Conservation (phyloP, 1,284 basidiomycete genomes). For the Peniophora sp. region DNA sequence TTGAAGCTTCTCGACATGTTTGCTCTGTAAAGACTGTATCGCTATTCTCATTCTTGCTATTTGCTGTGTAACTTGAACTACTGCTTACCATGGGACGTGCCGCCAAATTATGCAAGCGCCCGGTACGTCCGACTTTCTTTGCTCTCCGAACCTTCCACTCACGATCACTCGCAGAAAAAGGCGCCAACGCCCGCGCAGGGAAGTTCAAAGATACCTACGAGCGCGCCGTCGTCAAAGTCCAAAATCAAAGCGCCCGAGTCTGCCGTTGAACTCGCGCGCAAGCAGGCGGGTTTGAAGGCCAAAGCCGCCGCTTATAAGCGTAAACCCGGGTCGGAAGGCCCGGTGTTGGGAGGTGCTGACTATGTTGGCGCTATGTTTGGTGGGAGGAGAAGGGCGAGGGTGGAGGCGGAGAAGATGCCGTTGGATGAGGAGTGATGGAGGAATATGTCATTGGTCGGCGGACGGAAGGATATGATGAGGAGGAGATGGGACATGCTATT, state of each 20-base stretch:
- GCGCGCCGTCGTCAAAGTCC: background rate
- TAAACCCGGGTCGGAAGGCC: constrained; percentile 23
- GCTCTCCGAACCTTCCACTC: background rate
- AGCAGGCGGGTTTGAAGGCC: constrained; percentile 36
- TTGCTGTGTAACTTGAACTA: background rate
- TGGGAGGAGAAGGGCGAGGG: constrained; percentile 51
- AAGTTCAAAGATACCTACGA: background rate
- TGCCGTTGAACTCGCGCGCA: constrained; percentile 24
- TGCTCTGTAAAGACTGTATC: background rate
- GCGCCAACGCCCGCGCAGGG: constrained; percentile 7
- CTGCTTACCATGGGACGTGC: background rate
- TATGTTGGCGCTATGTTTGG: constrained; percentile 68
- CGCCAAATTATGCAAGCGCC: background rate
- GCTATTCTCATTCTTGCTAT: background rate
- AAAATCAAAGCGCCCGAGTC: constrained; percentile 2
- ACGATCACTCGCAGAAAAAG: background rate
- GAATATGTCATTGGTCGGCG: too few relatives aligned
- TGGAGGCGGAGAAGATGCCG: constrained; percentile 56
- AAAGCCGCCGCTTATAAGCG: constrained; percentile 18
- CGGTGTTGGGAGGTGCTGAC: constrained; percentile 66
- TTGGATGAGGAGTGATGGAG: constrained; percentile 13
- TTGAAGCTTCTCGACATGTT: background rate
- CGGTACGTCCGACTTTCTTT: background rate
- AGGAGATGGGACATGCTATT: too few relatives aligned
- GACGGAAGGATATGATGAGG: too few relatives aligned